Evolutionary conservation across 169 alveolate genomes (phyloP), one percentile per base, ranked within the genome.

Genomic region (Cryptosporidium meleagridis): DNA sequence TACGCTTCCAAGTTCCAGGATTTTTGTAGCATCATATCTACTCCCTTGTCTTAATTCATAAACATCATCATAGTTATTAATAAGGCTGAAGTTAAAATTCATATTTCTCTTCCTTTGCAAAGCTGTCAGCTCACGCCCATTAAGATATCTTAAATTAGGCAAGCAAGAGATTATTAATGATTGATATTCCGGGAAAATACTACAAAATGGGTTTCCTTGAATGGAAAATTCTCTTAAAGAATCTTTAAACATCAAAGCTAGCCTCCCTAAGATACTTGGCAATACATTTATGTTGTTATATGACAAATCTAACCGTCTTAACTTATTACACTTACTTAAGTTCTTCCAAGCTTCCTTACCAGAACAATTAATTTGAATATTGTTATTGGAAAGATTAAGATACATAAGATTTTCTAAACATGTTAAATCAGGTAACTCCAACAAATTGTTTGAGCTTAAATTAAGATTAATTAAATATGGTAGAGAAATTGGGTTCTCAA

Each of bases 51-150:
- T 58, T 4, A 80, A 35, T 21, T 80, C 89, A 41, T 31, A 80
- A 61, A 80, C 89, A 44, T 80, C 89, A 21, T 80, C 89, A 26
- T 80, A 80, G 37, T 58, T 67, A 29, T 80, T 52, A 9, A 80
- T 10, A 3, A 80, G 75, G 4, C 51, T 29, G 2, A 80, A 65
- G 18, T 80, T 29, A 80, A 80, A 80, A 10, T 62, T 26, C 31
- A 55, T n/a, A 10, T 62, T 80, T 44, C 51, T 80, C 51, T 67
- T 37, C 51, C 45, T 59, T 62, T 59, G 73, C 12, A 51, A 61
- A 16, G 35, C 18, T 12, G 61, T 80, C 14, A 80, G n/a, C 41
- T 41, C 67, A 14, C 6, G 10, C n/a, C 89, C 89, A 80, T 80
- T 31, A 12, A 59, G 45, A 21, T 31, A 45, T 26, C 41, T 65